phyloP scores from a whole-genome alignment of 208 protist genomes.

The Crithidia fasciculata region DNA sequence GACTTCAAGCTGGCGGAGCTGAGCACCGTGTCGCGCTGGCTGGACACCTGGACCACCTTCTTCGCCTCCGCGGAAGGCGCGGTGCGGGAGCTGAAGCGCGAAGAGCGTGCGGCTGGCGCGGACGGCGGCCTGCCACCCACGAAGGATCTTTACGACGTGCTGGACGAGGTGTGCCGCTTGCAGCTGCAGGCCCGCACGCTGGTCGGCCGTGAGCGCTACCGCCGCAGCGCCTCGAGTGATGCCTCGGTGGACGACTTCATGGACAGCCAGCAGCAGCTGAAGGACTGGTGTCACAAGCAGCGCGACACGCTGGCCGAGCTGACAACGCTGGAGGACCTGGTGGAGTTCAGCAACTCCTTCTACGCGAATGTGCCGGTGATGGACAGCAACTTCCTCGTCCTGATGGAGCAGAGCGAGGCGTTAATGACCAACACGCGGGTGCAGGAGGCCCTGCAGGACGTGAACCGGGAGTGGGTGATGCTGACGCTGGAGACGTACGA shows the following conservation, averaged over 20 bases:
- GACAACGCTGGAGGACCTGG: constrained; percentile 51
- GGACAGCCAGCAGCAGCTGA: constrained; percentile 68
- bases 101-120: constrained; percentile 33
- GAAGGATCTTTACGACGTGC: constrained; percentile 48
- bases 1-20: constrained; percentile 57
- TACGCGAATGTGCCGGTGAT: constrained; percentile 79
- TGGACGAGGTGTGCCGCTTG: constrained; percentile 71
- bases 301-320: constrained; percentile 62
- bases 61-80: constrained; percentile 38
- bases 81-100: constrained; percentile 42
- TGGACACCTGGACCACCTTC: constrained; percentile 72
- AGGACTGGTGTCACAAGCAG: constrained; percentile 86
- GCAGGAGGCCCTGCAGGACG: constrained; percentile 75
- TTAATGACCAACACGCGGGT: constrained; percentile 56
- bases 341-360: constrained; percentile 78
- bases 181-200: constrained; percentile 77
- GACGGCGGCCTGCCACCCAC: constrained; percentile 36
- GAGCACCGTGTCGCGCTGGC: constrained; percentile 52
- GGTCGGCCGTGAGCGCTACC: constrained; percentile 72
- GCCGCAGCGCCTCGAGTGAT: constrained; percentile 48
- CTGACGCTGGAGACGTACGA: constrained; percentile 68
- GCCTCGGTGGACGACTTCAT: constrained; percentile 65
- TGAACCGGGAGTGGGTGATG: constrained; percentile 74
- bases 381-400: constrained; percentile 87
- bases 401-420: constrained; percentile 74